Conservation (phyloP, 2,329 filamentous ascomycete species). For the Fusarium chlamydosporum region DNA sequence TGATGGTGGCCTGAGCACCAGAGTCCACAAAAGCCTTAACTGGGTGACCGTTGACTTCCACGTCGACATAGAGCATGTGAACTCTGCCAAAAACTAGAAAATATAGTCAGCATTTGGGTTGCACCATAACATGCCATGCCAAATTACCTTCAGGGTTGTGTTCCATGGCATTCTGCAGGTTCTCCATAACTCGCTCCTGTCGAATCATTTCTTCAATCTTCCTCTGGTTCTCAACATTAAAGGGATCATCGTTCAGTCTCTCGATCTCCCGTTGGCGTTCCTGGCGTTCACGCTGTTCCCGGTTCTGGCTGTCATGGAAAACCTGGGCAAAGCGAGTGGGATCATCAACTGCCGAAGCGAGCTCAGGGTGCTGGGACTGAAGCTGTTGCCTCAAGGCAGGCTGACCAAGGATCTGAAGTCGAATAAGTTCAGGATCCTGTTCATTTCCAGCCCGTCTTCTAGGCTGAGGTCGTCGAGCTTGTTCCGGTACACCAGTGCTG, state of each 20-base stretch:
- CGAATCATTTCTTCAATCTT: constrained; percentile 98
- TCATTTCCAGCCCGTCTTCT: constrained; percentile 54
- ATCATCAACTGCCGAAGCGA: constrained; percentile 83
- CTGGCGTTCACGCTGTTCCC: constrained; percentile 78
- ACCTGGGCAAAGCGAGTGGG: constrained; percentile 81
- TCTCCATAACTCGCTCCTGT: constrained; percentile 93
- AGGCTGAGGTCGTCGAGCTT: constrained; percentile 52
- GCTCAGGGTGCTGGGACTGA: constrained; percentile 78
- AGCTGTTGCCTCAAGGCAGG: constrained; percentile 79
- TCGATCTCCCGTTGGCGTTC: constrained; percentile 87
- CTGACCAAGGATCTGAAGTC: constrained; percentile 85
- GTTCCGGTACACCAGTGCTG: constrained; percentile 60
- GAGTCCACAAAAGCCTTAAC: constrained; percentile 98
- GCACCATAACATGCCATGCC: constrained; percentile 1
- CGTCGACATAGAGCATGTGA: constrained; percentile 95
- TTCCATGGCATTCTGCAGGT: constrained; percentile 95
- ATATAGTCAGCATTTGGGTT: constrained; percentile 20
- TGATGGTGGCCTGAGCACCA: constrained; percentile 97
- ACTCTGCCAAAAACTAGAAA: constrained; percentile 88
- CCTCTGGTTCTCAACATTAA: constrained; percentile 90
- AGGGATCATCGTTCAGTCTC: constrained; percentile 91
- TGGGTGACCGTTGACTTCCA: constrained; percentile 91
- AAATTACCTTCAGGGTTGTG: constrained; percentile 92
- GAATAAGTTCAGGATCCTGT: constrained; percentile 83
- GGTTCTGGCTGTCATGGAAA: constrained; percentile 75